Conservation (phyloP, 306 rosid genomes). For the Gastrolobium bilobum region DNA sequence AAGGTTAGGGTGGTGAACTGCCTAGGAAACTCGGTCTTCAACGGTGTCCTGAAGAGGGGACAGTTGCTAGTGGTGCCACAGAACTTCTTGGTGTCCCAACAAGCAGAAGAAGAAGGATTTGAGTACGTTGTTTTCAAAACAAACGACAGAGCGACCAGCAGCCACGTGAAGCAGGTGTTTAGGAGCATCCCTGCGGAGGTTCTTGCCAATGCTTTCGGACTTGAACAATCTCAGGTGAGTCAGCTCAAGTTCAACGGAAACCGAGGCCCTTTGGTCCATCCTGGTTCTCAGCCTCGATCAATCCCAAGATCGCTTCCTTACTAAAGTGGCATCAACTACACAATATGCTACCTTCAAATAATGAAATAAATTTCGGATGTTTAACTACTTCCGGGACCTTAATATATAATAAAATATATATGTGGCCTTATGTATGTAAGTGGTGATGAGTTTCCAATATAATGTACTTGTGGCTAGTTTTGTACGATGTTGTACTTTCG, state of each 20-base stretch:
- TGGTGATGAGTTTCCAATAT: not conserved
- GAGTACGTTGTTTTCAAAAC: slow-evolving; percentile 76
- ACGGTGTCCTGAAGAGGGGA: slow-evolving; percentile 55
- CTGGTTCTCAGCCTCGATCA: slow-evolving; percentile 34
- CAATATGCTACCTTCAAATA: not conserved
- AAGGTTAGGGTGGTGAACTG: slow-evolving; percentile 62
- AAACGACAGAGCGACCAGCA: slow-evolving; percentile 55
- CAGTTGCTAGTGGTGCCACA: slow-evolving; percentile 74
- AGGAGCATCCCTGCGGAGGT: slow-evolving; percentile 61
- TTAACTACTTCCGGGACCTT: not conserved
- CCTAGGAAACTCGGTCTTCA: slow-evolving; percentile 56
- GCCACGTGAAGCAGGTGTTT: slow-evolving; percentile 49
- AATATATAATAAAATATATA: not conserved
- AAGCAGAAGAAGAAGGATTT: slow-evolving; percentile 61
- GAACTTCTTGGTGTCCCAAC: slow-evolving; percentile 57
- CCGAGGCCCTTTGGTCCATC: slow-evolving; percentile 41
- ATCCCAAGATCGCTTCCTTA: not conserved
- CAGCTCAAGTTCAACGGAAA: slow-evolving; percentile 57
- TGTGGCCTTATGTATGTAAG: not conserved
- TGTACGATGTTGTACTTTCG: not conserved
- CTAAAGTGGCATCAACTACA: not conserved
- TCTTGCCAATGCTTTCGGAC: slow-evolving; percentile 56
- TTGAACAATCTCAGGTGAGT: slow-evolving; percentile 43
- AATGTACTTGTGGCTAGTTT: not conserved
- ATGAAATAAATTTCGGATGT: slow-evolving; percentile 28